Conservation (phyloP, 192 early-diverging fungal species). For the Powellomyces hirtus region DNA sequence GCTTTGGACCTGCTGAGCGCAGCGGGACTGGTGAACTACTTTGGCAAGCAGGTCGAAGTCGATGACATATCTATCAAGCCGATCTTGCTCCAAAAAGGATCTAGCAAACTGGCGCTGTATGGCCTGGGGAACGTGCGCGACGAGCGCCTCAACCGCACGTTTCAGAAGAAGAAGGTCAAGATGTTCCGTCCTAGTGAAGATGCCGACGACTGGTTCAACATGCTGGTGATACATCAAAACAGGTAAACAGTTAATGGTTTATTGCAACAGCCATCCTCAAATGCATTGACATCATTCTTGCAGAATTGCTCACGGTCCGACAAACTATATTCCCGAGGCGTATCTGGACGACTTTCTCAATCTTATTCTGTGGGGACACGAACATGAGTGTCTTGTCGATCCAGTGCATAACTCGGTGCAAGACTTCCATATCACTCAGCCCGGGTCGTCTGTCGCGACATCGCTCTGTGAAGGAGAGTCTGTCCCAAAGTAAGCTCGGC, state of each 20-base stretch:
- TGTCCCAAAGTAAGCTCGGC: conserved; percentile 62
- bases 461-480: conserved; percentile 84
- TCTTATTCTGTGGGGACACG: conserved; percentile 92
- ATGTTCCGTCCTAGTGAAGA: conserved; percentile 70
- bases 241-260: conserved; percentile 45
- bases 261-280: too few species aligned
- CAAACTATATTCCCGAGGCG: conserved; percentile 84
- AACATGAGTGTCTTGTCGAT: conserved; percentile 90
- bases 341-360: conserved; percentile 80
- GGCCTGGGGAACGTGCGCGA: conserved; percentile 93
- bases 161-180: conserved; percentile 66
- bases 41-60: conserved; percentile 70
- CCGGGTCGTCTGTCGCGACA: conserved; percentile 90
- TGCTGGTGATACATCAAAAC: conserved; percentile 93
- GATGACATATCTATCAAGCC: conserved; percentile 80
- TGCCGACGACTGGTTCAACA: conserved; percentile 79
- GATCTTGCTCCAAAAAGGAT: conserved; percentile 77
- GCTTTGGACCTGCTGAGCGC: conserved; percentile 79
- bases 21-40: conserved; percentile 89
- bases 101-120: conserved; percentile 74
- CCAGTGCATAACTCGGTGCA: conserved; percentile 63
- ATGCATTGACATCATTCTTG: background rate
- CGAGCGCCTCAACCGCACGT: conserved; percentile 79
- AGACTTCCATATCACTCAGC: conserved; percentile 82
- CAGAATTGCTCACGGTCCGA: conserved; percentile 73